phyloP scores from a whole-genome alignment of 331 rosid genomes.

The Arachis monticola region DNA sequence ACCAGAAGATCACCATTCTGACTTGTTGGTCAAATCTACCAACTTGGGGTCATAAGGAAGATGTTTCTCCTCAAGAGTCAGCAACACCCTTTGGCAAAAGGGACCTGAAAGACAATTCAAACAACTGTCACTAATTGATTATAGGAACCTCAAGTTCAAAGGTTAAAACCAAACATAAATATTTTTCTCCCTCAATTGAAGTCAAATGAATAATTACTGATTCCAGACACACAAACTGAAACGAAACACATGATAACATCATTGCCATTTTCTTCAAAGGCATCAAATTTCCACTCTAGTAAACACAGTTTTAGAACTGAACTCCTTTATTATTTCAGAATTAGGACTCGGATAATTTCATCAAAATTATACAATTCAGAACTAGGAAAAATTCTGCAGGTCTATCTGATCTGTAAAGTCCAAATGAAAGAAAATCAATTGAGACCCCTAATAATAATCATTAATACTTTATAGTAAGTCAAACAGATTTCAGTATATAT shows the following conservation, averaged over 20 bases:
- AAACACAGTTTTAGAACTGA: not conserved
- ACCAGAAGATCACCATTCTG: too few species aligned
- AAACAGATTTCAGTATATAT: too few species aligned
- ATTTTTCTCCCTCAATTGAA: not conserved
- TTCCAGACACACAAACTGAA: conserved; percentile 4
- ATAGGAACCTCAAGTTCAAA: conserved; percentile 19
- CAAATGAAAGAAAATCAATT: too few species aligned
- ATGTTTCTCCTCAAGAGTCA: too few species aligned
- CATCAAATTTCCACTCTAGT: not conserved
- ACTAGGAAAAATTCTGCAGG: too few species aligned
- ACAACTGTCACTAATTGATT: conserved; percentile 13
- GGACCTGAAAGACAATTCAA: not conserved
- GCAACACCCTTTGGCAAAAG: too few species aligned
- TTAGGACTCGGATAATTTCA: not conserved
- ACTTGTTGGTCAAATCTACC: too few species aligned
- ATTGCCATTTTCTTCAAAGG: not conserved
- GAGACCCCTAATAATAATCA: too few species aligned
- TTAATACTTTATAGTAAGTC: too few species aligned
- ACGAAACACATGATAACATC: conserved; percentile 8
- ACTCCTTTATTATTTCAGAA: too few species aligned
- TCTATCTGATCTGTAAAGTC: not conserved
- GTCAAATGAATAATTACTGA: not conserved
- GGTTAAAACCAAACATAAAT: conserved; percentile 28
- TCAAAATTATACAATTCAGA: not conserved
- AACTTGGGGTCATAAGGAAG: too few species aligned